phyloP scores from a whole-genome alignment of 176 grass and related monocot species.

The Juncus inflexus region DNA sequence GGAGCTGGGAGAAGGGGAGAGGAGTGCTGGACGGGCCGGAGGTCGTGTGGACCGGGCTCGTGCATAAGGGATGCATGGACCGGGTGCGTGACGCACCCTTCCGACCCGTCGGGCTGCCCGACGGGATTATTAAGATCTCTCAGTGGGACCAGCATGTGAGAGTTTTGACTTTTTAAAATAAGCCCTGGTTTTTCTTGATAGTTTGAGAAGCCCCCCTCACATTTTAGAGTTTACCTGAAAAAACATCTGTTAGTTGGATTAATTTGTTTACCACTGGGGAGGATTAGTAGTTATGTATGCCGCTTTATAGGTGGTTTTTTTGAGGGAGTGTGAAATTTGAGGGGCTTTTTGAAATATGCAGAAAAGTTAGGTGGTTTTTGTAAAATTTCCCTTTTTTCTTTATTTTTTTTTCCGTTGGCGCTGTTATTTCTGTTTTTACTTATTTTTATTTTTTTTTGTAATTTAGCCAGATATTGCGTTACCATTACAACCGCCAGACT shows the following conservation, averaged over 20 bases:
- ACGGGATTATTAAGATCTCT: slow-evolving; percentile 90
- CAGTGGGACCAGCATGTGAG: slow-evolving; percentile 96
- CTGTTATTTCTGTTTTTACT: no score
- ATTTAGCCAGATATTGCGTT: slow-evolving; percentile 87
- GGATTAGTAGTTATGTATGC: no score
- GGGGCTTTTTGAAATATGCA: no score
- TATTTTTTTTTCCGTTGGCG: no score
- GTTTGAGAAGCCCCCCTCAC: no score
- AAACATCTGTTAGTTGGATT: no score
- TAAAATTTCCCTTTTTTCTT: not conserved
- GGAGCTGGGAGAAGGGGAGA: slow-evolving; percentile 49
- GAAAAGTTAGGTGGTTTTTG: not conserved
- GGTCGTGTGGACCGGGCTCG: slow-evolving; percentile 91
- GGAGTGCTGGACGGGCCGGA: slow-evolving; percentile 90
- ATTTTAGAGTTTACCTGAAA: no score
- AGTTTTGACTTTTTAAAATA: slow-evolving; percentile 2
- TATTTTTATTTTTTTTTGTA: slow-evolving; percentile 39
- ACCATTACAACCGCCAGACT: slow-evolving; percentile 85
- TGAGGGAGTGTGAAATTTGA: no score
- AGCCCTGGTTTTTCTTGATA: no score
- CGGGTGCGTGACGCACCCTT: slow-evolving; percentile 48
- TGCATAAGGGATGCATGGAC: slow-evolving; percentile 52
- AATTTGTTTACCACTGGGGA: no score
- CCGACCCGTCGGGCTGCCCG: slow-evolving; percentile 58
- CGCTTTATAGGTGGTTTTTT: no score